These are phyloP conservation scores for Cercospora berteroae DNA, from an alignment of 2,329 filamentous ascomycete genomes.

Conservation along the genomic window DNA sequence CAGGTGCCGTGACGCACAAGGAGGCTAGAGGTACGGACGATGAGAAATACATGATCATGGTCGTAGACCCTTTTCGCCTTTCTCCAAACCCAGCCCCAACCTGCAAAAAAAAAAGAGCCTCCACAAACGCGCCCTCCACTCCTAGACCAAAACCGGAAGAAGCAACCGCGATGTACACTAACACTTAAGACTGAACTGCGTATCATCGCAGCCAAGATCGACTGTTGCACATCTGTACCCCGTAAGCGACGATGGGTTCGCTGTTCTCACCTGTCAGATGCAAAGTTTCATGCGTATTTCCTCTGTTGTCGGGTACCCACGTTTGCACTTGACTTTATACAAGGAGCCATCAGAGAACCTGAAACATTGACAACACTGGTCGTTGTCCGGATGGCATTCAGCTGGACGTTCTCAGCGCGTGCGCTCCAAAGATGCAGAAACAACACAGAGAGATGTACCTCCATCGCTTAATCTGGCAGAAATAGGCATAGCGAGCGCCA, in stretches of 20 bases:
- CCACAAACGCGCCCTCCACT: too few species aligned
- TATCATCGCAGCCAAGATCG: neutral
- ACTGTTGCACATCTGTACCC: neutral
- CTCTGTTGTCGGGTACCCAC: neutral
- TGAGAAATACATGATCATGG: too few species aligned
- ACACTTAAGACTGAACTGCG: neutral
- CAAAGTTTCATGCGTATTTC: neutral
- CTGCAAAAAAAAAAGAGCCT: too few species aligned
- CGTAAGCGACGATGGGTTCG: neutral
- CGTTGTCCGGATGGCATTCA: neutral
- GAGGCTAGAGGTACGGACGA: too few species aligned
- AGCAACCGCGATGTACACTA: neutral
- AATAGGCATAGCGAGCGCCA: neutral
- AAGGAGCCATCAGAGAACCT: neutral
- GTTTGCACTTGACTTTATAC: neutral
- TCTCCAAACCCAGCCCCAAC: too few species aligned
- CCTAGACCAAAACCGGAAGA: neutral
- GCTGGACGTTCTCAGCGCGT: neutral
- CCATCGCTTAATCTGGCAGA: neutral
- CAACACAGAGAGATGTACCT: neutral
- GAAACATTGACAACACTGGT: neutral
- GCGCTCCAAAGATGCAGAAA: neutral
- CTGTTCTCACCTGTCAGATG: neutral
- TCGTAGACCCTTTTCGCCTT: too few species aligned
- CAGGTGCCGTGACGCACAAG: too few species aligned